Conservation (phyloP, 2,329 filamentous ascomycete species). For the Clonostachys rosea region DNA sequence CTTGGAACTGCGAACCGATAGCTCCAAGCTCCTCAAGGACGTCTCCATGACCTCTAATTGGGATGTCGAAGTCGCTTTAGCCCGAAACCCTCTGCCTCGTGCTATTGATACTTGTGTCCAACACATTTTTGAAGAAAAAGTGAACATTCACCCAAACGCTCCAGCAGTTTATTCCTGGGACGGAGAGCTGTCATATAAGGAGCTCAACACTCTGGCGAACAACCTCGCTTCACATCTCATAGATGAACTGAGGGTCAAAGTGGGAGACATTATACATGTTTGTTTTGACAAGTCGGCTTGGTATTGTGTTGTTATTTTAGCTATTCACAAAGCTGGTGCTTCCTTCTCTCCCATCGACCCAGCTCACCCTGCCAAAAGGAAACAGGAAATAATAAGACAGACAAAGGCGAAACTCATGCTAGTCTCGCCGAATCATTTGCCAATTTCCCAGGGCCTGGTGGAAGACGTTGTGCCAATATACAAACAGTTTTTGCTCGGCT, state of each 20-base stretch:
- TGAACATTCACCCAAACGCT: neutral
- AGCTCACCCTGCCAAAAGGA: neutral
- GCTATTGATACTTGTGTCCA: neutral
- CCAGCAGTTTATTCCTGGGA: slow-evolving; percentile 1
- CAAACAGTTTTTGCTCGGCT: neutral
- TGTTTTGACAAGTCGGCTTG: slow-evolving; percentile 11
- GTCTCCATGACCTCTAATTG: neutral
- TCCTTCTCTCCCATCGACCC: slow-evolving; percentile 13
- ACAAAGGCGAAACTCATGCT: neutral
- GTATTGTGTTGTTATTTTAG: slow-evolving; percentile 10
- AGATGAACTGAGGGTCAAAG: slow-evolving; percentile 1
- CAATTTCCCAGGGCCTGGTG: neutral
- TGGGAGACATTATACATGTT: slow-evolving; percentile 8
- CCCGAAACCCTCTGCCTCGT: neutral
- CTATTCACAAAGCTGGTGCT: slow-evolving; percentile 13
- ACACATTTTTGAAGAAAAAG: neutral
- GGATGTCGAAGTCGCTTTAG: neutral
- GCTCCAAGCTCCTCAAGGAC: slow-evolving; percentile 6
- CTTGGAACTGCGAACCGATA: slow-evolving; percentile 1
- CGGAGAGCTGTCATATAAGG: neutral
- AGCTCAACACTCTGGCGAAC: neutral
- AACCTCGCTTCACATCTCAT: neutral
- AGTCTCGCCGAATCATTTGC: neutral
- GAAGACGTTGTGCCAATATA: neutral
- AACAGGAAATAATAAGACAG: neutral